Evolutionary conservation across 2,329 filamentous ascomycete genomes (phyloP), one percentile per base, ranked within the genome.

Genomic region (Oidium heveae): DNA sequence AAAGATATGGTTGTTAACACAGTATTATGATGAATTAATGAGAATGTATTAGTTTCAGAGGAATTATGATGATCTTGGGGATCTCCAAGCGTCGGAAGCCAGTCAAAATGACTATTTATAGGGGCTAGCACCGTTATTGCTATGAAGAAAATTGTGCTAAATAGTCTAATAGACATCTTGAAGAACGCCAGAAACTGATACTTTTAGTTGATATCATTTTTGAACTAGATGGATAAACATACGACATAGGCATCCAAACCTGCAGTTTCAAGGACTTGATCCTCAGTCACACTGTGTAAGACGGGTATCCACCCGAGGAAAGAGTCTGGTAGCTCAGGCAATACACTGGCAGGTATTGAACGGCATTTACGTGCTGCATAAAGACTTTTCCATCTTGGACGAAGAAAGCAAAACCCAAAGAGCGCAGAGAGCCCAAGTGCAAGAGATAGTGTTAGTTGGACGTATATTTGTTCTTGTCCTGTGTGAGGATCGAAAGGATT

Each of bases 181-280:
- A 95, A 96, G 68, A 98, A 98, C 16, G 82, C 77, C 15, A 98
- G 73, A 65, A 98, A 95, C 76, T 78, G 62, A 18, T 56, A 34
- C 13, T 0, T 34, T 64, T 39, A 64, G 59, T 18, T 49, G 47
- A 13, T 24, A 44, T 15, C 33, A 15, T 44, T 9, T 28, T 12
- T 2, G 1, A 20, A 52, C 18, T 41, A 4, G 5, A 34, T 46
- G 12, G 34, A 16, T n/a, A 53, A 12, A 55, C 75, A 61, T 69
- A 85, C 82, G 59, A 95, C 91, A 69, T 86, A 98, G 53, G 91
- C 91, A 70, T 98, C 91, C 52, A 98, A 75, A 0, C 91, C 91
- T 18, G 89, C 89, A 20, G 87, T 89, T 16, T 84, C 80, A 54
- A 98, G 73, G 4, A 98, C 79, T 67, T 96, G 84, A 64, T 94